Conservation (phyloP, 1,139 yeast species). For the Taphrina wiesneri region DNA sequence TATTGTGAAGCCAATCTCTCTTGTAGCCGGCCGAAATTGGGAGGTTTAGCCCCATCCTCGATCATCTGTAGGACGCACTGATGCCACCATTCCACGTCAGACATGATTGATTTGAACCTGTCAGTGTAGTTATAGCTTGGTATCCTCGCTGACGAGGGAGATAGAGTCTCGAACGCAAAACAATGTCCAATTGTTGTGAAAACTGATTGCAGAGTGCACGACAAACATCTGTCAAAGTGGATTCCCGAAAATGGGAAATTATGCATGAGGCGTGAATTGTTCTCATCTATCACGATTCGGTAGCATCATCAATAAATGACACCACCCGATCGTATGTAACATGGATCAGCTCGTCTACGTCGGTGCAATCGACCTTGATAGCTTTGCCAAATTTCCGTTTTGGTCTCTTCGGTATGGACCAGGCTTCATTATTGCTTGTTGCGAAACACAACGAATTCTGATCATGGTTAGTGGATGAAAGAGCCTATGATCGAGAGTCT, state of each 20-base stretch:
- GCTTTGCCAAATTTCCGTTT: conserved; percentile 26
- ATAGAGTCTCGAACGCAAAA: too few relatives aligned
- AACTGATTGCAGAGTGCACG: too few relatives aligned
- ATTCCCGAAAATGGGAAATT: too few relatives aligned
- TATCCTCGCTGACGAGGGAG: too few relatives aligned
- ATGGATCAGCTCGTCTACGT: conserved; percentile 10
- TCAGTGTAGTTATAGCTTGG: not conserved
- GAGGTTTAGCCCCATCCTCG: conserved; percentile 1
- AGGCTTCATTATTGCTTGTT: conserved; percentile 6
- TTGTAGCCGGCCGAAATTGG: conserved; percentile 1
- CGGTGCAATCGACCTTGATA: not conserved
- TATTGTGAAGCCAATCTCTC: not conserved
- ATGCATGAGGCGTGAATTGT: not conserved
- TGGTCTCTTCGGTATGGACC: conserved; percentile 20
- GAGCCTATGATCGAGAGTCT: not conserved
- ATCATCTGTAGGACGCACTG: not conserved
- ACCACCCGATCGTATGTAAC: not conserved
- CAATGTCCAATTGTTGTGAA: too few relatives aligned
- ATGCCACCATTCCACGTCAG: not conserved
- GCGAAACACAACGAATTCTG: conserved; percentile 17
- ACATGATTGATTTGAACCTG: not conserved
- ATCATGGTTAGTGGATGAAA: not conserved
- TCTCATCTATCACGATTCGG: conserved; percentile 3
- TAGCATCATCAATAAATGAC: conserved; percentile 25
- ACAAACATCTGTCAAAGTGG: too few relatives aligned